Percentiles rank a stretch among this genome's conserved stretches.
Evolutionary conservation across 805 yeast genomes (phyloP).

Genomic region (Saturnispora ahearnii): DNA sequence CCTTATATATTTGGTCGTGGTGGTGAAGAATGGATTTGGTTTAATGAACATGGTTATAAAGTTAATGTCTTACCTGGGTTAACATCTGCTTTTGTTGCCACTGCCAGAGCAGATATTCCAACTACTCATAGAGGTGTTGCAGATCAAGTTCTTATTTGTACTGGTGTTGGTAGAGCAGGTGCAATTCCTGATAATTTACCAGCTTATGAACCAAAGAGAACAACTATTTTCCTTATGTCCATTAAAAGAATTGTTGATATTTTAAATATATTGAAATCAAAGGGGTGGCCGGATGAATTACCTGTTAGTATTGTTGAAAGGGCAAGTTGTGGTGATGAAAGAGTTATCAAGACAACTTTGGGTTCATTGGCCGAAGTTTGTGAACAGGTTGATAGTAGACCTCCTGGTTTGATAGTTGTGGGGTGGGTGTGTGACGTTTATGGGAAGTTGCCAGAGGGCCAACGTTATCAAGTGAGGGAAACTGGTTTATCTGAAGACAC

Average conservation of each 20-base stretch:
- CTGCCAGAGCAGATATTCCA: slow-evolving; percentile 73
- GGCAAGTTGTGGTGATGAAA: slow-evolving; percentile 88
- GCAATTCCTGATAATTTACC: slow-evolving; percentile 65
- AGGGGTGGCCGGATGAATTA: slow-evolving; percentile 57
- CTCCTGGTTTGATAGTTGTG: slow-evolving; percentile 82
- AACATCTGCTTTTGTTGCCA: slow-evolving; percentile 83
- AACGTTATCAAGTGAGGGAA: slow-evolving; percentile 21
- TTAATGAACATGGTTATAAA: slow-evolving; percentile 53
- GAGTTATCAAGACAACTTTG: slow-evolving; percentile 69
- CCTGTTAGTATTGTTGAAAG: slow-evolving; percentile 87
- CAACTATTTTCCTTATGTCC: slow-evolving; percentile 86
- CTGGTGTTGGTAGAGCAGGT: slow-evolving; percentile 91
- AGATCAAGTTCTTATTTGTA: slow-evolving; percentile 86
- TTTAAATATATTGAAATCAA: slow-evolving; percentile 35
- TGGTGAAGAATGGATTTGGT: slow-evolving; percentile 79
- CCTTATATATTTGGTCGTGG: slow-evolving; percentile 96
- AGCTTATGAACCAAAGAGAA: slow-evolving; percentile 58
- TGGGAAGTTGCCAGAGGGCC: slow-evolving; percentile 14
- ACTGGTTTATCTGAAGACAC: slow-evolving; percentile 10
- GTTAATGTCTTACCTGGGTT: slow-evolving; percentile 82
- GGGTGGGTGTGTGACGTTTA: slow-evolving; percentile 59
- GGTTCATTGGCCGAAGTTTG: slow-evolving; percentile 62
- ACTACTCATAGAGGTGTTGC: slow-evolving; percentile 89
- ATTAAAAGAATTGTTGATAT: slow-evolving; percentile 64
- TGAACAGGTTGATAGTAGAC: slow-evolving; percentile 72